Evolutionary conservation across 306 rosid genomes (phyloP).

Genomic region (Biancaea sappan): DNA sequence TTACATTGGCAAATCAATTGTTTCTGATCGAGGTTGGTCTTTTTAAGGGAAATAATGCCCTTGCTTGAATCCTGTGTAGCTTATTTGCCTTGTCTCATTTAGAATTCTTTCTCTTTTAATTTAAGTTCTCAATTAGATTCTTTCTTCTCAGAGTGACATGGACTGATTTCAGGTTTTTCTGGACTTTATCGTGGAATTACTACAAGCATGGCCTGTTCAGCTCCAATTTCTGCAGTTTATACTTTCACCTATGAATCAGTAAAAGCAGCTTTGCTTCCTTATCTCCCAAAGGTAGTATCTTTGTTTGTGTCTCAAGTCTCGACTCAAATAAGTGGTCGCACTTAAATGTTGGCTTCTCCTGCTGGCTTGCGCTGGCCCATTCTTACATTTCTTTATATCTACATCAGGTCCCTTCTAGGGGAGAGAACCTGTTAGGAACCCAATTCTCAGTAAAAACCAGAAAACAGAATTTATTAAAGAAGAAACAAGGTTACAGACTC

Average conservation of each 20-base stretch:
- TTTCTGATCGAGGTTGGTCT: slow-evolving; percentile 86
- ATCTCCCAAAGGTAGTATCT: slow-evolving; percentile 66
- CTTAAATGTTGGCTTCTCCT: slow-evolving; percentile 8
- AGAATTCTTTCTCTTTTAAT: slow-evolving; percentile 22
- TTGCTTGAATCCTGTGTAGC: slow-evolving; percentile 20
- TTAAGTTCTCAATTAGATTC: slow-evolving; percentile 25
- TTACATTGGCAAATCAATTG: slow-evolving; percentile 76
- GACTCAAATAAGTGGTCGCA: slow-evolving; percentile 25
- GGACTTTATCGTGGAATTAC: slow-evolving; percentile 95
- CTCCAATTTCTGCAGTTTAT: slow-evolving; percentile 95
- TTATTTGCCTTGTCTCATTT: slow-evolving; percentile 24
- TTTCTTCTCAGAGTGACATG: slow-evolving; percentile 27
- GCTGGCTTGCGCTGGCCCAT: slow-evolving; percentile 22
- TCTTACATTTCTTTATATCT: slow-evolving; percentile 9
- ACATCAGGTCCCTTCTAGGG: slow-evolving; percentile 14
- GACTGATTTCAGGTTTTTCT: slow-evolving; percentile 68
- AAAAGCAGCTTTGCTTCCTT: slow-evolving; percentile 86
- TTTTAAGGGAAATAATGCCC: slow-evolving; percentile 14
- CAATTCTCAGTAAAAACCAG: too few species aligned
- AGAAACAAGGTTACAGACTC: too few species aligned
- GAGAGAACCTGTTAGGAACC: slow-evolving; percentile 29
- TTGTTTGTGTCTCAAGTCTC: slow-evolving; percentile 31
- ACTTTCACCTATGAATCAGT: slow-evolving; percentile 90
- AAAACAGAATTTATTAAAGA: too few species aligned
- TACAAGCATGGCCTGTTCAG: slow-evolving; percentile 82